Conservation (phyloP, 1,284 basidiomycete genomes). For the Apiotrichum akiyoshidainum region DNA sequence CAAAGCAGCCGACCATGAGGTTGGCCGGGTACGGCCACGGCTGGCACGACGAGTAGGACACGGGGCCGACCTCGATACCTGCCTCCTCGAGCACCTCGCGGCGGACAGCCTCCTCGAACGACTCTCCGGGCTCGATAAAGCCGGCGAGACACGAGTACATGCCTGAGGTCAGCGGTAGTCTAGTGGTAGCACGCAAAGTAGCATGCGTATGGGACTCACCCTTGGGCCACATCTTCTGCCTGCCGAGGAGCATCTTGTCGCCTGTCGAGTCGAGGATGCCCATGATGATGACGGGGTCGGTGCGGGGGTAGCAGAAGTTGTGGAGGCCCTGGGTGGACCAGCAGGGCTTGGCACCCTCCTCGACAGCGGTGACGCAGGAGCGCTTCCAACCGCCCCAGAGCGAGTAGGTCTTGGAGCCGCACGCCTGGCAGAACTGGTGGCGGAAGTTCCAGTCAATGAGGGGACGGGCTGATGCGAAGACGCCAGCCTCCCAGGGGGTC, state of each 20-base stretch:
- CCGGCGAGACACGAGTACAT: conserved; percentile 82
- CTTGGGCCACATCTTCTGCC: conserved; percentile 58
- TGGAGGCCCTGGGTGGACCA: conserved; percentile 69
- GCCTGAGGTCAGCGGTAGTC: conserved; percentile 17
- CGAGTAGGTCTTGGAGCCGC: conserved; percentile 76
- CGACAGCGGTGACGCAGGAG: conserved; percentile 64
- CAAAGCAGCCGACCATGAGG: conserved; percentile 85
- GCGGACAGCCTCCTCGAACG: conserved; percentile 88
- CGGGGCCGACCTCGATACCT: conserved; percentile 77
- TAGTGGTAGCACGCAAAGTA: too few relatives aligned
- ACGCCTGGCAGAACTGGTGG: conserved; percentile 88
- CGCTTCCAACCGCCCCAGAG: conserved; percentile 97
- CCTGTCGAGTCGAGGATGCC: conserved; percentile 72
- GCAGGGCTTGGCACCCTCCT: conserved; percentile 37
- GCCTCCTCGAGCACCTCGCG: conserved; percentile 95
- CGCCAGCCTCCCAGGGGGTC: conserved; percentile 57
- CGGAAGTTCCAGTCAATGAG: conserved; percentile 85
- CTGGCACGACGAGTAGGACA: conserved; percentile 61
- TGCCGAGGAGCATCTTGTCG: conserved; percentile 79
- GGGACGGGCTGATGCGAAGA: conserved; percentile 72
- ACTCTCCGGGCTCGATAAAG: conserved; percentile 90
- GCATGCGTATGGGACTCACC: too few relatives aligned
- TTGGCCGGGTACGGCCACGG: conserved; percentile 77
- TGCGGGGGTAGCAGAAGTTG: conserved; percentile 83
- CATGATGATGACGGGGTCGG: conserved; percentile 87